These are phyloP conservation scores for Daldinia loculata DNA, from an alignment of 495 filamentous ascomycete species.

Conservation along the genomic window DNA sequence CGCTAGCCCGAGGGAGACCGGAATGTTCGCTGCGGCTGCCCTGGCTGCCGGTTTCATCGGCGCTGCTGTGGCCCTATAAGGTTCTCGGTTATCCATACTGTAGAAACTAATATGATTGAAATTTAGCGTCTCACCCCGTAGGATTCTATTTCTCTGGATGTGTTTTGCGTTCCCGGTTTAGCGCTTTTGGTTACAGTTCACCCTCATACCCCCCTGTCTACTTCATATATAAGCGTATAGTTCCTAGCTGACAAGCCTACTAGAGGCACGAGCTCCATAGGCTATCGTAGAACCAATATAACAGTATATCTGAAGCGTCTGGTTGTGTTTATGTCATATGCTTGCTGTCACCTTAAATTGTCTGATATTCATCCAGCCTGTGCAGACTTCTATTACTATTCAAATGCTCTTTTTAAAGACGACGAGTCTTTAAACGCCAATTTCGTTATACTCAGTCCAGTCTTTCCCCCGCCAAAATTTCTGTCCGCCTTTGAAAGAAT, in stretches of 20 bases:
- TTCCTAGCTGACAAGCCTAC: background rate
- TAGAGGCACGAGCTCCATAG: background rate
- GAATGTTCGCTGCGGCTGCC: conserved; percentile 27
- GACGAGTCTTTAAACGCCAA: conserved; percentile 22
- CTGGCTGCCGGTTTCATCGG: conserved; percentile 26
- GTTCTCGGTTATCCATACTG: background rate
- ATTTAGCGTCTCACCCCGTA: conserved; percentile 1
- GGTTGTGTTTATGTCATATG: background rate
- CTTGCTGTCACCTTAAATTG: background rate
- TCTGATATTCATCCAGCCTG: too few relatives aligned
- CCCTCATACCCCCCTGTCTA: background rate
- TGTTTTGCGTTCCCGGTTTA: background rate
- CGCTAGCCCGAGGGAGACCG: conserved; percentile 27
- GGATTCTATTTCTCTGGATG: background rate
- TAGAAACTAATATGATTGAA: background rate
- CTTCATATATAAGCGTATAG: background rate
- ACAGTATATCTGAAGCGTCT: background rate
- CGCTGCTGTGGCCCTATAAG: conserved; percentile 22
- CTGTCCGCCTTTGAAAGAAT: conserved; percentile 42
- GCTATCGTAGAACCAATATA: conserved; percentile 1
- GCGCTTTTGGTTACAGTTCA: background rate
- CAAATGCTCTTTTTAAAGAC: background rate
- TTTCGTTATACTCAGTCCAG: conserved; percentile 40
- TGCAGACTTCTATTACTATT: background rate
- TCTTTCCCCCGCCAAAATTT: conserved; percentile 44